phyloP scores from a whole-genome alignment of 495 filamentous ascomycete genomes.

The Parachaetomium inaequale region DNA sequence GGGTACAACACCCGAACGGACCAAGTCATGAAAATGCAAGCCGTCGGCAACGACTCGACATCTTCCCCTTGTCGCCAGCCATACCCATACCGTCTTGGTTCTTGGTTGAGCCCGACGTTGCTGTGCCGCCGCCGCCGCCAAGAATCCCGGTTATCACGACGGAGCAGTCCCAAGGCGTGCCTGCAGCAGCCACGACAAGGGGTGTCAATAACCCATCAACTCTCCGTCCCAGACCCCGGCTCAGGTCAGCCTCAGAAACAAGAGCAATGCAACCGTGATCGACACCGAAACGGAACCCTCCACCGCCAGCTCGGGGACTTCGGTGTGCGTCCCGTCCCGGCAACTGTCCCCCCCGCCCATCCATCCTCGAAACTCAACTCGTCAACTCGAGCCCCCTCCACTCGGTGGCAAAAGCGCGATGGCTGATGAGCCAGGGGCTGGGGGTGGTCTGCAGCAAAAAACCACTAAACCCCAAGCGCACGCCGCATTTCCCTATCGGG shows the following conservation, averaged over 20 bases:
- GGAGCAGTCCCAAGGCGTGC: not conserved
- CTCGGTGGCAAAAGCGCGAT: slow-evolving; percentile 2
- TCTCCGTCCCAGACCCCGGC: not conserved
- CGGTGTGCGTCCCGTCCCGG: not conserved
- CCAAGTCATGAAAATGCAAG: not conserved
- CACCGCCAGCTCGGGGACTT: not conserved
- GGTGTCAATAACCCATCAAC: not conserved
- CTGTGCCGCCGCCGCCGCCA: not conserved
- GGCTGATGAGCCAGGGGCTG: not conserved
- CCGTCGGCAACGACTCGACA: not conserved
- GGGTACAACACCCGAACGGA: not conserved
- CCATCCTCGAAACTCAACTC: too few relatives aligned
- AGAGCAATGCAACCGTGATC: not conserved
- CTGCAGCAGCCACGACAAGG: not conserved
- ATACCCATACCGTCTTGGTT: not conserved
- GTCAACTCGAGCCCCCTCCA: not conserved
- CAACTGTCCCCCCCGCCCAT: not conserved
- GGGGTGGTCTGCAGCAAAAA: not conserved
- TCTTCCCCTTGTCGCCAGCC: not conserved
- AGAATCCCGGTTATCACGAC: too few relatives aligned
- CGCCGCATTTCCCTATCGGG: slow-evolving; percentile 13
- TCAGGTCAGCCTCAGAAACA: not conserved
- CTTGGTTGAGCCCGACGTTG: not conserved
- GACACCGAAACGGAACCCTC: not conserved
- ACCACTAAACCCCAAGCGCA: not conserved